Conservation (phyloP, 805 yeast genomes). For the Nakazawaea ishiwadae region DNA sequence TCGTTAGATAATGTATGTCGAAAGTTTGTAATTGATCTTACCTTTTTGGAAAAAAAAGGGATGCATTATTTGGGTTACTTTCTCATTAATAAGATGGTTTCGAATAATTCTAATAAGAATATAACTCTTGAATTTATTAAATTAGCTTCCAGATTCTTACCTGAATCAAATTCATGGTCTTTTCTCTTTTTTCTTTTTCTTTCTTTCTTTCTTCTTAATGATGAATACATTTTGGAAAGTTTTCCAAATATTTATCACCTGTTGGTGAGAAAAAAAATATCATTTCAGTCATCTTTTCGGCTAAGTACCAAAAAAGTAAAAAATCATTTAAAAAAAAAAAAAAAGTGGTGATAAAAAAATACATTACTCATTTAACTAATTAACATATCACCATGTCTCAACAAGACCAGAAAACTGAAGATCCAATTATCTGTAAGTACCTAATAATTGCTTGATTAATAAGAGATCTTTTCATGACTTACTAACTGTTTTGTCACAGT, state of each 20-base stretch:
- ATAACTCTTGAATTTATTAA: too few species aligned
- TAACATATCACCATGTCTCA: neutral
- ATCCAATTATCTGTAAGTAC: slow-evolving; percentile 26
- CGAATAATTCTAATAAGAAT: too few species aligned
- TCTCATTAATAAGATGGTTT: too few species aligned
- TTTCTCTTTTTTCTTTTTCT: slow-evolving; percentile 2
- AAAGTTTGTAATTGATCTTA: neutral
- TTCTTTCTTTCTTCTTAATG: neutral
- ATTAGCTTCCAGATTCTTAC: slow-evolving; percentile 6
- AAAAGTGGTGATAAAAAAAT: neutral
- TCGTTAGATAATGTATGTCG: slow-evolving; percentile 4
- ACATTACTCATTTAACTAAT: neutral
- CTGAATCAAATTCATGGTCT: slow-evolving; percentile 2
- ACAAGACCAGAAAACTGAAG: slow-evolving; percentile 14
- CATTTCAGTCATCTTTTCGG: neutral
- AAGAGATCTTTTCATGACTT: neutral
- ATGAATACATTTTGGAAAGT: neutral
- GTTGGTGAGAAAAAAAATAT: neutral
- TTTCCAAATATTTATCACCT: too few species aligned
- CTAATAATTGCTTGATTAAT: neutral
- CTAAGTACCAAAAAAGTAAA: too few species aligned
- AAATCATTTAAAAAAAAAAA: neutral
- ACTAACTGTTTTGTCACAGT: slow-evolving; percentile 29
- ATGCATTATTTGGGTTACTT: too few species aligned
- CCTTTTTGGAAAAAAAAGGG: too few species aligned